Percentiles rank a stretch among this genome's conserved stretches.
Conservation (phyloP, 2,329 filamentous ascomycete species). For the Scedosporium minutisporum region DNA sequence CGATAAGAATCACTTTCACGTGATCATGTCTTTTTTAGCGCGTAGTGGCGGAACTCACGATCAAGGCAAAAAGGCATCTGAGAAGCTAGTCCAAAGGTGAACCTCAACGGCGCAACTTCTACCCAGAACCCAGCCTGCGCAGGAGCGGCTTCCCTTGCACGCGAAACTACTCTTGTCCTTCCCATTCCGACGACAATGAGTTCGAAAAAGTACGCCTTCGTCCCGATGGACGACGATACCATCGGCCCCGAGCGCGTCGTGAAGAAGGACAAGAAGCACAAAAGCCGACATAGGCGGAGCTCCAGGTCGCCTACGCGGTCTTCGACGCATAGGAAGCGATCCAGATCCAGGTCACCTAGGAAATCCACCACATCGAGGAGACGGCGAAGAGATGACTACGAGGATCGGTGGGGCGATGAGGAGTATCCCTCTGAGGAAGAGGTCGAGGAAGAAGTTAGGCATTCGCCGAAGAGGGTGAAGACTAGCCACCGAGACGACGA, state of each 20-base stretch:
- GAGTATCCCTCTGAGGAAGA: constrained; percentile 41
- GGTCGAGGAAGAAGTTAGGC: constrained; percentile 50
- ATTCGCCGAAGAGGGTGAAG: constrained; percentile 62
- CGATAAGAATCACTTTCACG: too few relatives aligned
- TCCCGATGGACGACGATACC: constrained; percentile 56
- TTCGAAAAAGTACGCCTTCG: constrained; percentile 54
- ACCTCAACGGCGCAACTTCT: too few relatives aligned
- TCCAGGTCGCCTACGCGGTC: constrained; percentile 3
- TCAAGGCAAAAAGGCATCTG: too few relatives aligned
- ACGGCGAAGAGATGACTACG: constrained; percentile 43
- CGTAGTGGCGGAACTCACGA: too few relatives aligned
- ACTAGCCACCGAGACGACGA: constrained; percentile 43
- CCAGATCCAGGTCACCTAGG: constrained; percentile 24
- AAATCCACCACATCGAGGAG: constrained; percentile 33
- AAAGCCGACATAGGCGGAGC: constrained; percentile 10
- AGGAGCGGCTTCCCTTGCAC: too few relatives aligned
- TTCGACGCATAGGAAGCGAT: background rate
- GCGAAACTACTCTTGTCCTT: background rate
- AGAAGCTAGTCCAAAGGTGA: too few relatives aligned
- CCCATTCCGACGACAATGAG: constrained; percentile 26
- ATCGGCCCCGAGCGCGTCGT: constrained; percentile 6
- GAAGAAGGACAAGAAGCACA: constrained; percentile 38
- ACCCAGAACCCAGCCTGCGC: too few relatives aligned
- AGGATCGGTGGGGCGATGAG: constrained; percentile 77
- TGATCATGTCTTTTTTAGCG: too few relatives aligned